A percentile compares a stretch with the other conserved stretches of the same genome.
Conservation (phyloP, 1,284 basidiomycete genomes). For the Coriolopsis trogii region DNA sequence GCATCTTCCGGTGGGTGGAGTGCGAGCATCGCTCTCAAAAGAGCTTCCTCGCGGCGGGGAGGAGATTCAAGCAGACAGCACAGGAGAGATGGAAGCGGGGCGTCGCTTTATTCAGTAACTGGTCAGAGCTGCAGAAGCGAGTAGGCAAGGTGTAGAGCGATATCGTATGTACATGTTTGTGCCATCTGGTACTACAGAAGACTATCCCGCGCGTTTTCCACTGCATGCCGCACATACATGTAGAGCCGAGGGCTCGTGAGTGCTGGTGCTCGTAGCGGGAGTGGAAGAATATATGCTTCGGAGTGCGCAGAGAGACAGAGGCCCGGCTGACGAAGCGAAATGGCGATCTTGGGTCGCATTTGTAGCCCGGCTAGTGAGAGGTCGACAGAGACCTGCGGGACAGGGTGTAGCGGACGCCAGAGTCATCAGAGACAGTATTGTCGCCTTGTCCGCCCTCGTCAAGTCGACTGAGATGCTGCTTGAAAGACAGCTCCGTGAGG, state of each 20-base stretch:
- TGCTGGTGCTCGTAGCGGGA: too few relatives aligned
- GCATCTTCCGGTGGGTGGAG: constrained; percentile 29
- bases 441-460: constrained; percentile 67
- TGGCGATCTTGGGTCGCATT: constrained; percentile 46
- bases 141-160: neutral
- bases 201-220: too few relatives aligned
- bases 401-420: constrained; percentile 38
- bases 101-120: neutral
- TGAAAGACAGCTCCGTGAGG: constrained; percentile 94
- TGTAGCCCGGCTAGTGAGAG: constrained; percentile 24
- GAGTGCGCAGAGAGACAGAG: constrained; percentile 89
- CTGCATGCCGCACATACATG: too few relatives aligned
- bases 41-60: neutral
- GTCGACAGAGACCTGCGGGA: constrained; percentile 36
- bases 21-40: constrained; percentile 17
- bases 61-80: neutral
- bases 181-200: too few relatives aligned
- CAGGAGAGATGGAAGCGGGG: neutral
- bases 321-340: constrained; percentile 93
- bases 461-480: constrained; percentile 88
- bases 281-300: constrained; percentile 89
- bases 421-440: constrained; percentile 36
- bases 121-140: neutral
- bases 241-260: too few relatives aligned
- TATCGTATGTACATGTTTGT: too few relatives aligned